Evolutionary conservation across 1,284 basidiomycete genomes (phyloP).

Genomic region (Apiotrichum brassicae): DNA sequence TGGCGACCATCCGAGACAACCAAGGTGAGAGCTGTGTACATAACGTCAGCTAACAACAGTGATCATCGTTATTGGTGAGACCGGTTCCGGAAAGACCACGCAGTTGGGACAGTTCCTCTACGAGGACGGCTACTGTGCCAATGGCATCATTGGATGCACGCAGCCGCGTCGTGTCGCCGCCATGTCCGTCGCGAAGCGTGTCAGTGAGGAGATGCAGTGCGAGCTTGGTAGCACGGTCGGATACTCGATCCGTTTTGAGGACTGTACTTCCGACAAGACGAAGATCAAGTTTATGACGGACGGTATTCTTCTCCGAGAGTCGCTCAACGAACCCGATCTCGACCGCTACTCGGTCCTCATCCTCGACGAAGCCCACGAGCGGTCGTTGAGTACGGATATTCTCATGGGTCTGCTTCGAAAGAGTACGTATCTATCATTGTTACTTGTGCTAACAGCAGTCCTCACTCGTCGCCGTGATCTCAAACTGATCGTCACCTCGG

Average conservation of each 20-base stretch:
- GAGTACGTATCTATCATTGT: constrained; percentile 56
- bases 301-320: constrained; percentile 91
- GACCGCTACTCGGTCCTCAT: constrained; percentile 94
- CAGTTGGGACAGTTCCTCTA: constrained; percentile 87
- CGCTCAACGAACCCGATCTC: constrained; percentile 88
- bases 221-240: constrained; percentile 83
- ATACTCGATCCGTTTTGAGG: constrained; percentile 96
- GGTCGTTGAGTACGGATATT: constrained; percentile 91
- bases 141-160: constrained; percentile 89
- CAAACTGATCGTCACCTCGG: constrained; percentile 95
- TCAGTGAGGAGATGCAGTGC: constrained; percentile 85
- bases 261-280: constrained; percentile 84
- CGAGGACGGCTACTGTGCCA: constrained; percentile 86
- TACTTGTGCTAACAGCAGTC: constrained; percentile 55
- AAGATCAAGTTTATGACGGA: constrained; percentile 99
- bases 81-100: constrained; percentile 91
- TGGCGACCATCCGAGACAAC: constrained; percentile 86
- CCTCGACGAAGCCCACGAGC: constrained; percentile 93
- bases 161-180: constrained; percentile 96
- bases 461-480: constrained; percentile 83
- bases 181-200: constrained; percentile 98
- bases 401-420: constrained; percentile 92
- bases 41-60: constrained; percentile 51
- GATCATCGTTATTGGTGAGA: constrained; percentile 89
- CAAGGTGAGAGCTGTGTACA: constrained; percentile 59